A percentile compares a stretch with the other conserved stretches of the same genome.
Evolutionary conservation across 768 basidiomycete species (phyloP).

Genomic region (Boletales sp.): DNA sequence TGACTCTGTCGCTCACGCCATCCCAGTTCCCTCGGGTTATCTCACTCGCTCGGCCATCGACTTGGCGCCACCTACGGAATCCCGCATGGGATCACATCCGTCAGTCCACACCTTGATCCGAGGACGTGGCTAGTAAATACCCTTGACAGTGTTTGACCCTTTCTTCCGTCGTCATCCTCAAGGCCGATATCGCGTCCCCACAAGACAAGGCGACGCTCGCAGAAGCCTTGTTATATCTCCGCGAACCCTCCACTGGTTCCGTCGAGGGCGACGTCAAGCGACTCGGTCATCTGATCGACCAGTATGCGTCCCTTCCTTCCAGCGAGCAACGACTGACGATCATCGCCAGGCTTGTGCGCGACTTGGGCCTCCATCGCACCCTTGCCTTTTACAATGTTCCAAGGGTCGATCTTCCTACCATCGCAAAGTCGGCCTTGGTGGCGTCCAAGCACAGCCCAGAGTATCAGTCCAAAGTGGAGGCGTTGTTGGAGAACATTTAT

Average conservation of each 20-base stretch:
- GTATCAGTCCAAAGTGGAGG: constrained; percentile 39
- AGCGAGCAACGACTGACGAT: constrained; percentile 5
- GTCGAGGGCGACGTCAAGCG: constrained; percentile 58
- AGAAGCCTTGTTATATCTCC: constrained; percentile 53
- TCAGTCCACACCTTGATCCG: constrained; percentile 29
- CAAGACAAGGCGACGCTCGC: constrained; percentile 63
- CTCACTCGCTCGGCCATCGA: constrained; percentile 71
- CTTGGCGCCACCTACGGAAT: constrained; percentile 72
- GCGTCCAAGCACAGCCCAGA: constrained; percentile 30
- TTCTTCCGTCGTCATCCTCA: constrained; percentile 56
- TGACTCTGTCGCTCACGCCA: neutral
- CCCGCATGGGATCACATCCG: constrained; percentile 83
- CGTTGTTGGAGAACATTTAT: constrained; percentile 49
- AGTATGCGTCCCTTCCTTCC: constrained; percentile 40
- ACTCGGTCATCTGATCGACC: constrained; percentile 51
- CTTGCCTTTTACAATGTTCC: constrained; percentile 66
- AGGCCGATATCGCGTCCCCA: constrained; percentile 54
- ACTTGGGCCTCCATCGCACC: constrained; percentile 56
- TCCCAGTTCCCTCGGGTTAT: constrained; percentile 62
- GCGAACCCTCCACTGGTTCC: constrained; percentile 58
- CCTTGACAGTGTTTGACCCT: constrained; percentile 63
- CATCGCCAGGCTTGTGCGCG: constrained; percentile 49
- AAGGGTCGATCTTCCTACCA: constrained; percentile 44
- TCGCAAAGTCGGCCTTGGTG: constrained; percentile 38
- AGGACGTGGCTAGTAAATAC: constrained; percentile 3